Conservation (phyloP, 2,329 filamentous ascomycete genomes). For the Epichloe glyceriae region DNA sequence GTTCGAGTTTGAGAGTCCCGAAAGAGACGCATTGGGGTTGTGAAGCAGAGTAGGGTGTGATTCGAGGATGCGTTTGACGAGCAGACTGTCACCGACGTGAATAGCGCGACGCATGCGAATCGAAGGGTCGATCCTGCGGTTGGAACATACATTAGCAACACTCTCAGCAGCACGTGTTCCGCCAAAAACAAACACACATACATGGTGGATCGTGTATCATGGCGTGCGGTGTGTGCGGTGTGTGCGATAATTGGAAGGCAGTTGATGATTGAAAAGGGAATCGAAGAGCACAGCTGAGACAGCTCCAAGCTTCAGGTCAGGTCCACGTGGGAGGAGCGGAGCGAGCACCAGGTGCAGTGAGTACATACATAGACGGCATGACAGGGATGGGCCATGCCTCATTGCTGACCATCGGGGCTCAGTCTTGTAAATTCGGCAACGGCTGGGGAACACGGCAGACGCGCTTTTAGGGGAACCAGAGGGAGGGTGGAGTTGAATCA, state of each 20-base stretch:
- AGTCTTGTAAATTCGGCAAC: too few relatives aligned
- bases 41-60: conserved; percentile 58
- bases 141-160: background rate
- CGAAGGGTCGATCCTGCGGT: conserved; percentile 59
- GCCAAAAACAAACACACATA: background rate
- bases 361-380: too few relatives aligned
- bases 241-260: too few relatives aligned
- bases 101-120: conserved; percentile 74
- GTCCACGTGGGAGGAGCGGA: background rate
- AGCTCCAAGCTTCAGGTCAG: background rate
- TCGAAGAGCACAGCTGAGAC: background rate
- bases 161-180: background rate
- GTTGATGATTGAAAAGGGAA: background rate
- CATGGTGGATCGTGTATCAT: conserved; percentile 10
- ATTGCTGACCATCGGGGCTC: too few relatives aligned
- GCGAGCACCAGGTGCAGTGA: too few relatives aligned
- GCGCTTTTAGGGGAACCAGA: too few relatives aligned
- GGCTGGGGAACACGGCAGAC: too few relatives aligned
- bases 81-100: conserved; percentile 54
- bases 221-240: background rate
- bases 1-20: conserved; percentile 65
- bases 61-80: conserved; percentile 64
- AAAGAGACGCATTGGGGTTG: conserved; percentile 62
- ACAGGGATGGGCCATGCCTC: too few relatives aligned
- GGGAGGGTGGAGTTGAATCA: too few relatives aligned